A percentile compares a stretch with the other conserved stretches of the same genome.
These are phyloP conservation scores for Venturia effusa DNA, from an alignment of 2,329 filamentous ascomycete genomes.

Conservation along the genomic window DNA sequence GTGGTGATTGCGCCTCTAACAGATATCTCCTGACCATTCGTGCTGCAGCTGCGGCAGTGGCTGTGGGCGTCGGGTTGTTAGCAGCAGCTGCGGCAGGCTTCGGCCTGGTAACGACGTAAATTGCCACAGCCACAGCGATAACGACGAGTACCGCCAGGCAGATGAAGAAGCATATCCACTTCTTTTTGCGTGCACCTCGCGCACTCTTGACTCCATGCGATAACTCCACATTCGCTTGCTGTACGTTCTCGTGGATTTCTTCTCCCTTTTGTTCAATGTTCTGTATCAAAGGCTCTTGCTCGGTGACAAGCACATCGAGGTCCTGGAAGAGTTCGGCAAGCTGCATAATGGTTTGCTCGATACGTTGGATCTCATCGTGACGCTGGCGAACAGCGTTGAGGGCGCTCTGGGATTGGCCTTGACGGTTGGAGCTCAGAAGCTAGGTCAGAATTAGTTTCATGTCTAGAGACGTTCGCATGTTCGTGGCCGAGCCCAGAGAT, in stretches of 20 bases:
- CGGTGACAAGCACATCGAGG: slow-evolving; percentile 72
- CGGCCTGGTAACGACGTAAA: slow-evolving; percentile 5
- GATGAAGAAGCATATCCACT: slow-evolving; percentile 14
- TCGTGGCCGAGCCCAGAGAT: not conserved
- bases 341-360: slow-evolving; percentile 81
- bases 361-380: slow-evolving; percentile 81
- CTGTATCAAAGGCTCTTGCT: slow-evolving; percentile 71
- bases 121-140: slow-evolving; percentile 11
- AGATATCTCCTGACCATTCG: not conserved
- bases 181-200: slow-evolving; percentile 26
- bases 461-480: not conserved
- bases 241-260: slow-evolving; percentile 73
- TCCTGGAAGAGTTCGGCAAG: slow-evolving; percentile 81
- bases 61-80: not conserved
- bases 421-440: slow-evolving; percentile 69
- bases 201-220: slow-evolving; percentile 73
- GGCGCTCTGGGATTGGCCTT: slow-evolving; percentile 69
- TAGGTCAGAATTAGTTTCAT: slow-evolving; percentile 17
- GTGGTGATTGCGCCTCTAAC: not conserved
- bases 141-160: slow-evolving; percentile 10
- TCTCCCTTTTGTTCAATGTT: slow-evolving; percentile 81
- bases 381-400: slow-evolving; percentile 71
- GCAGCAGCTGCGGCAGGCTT: not conserved
- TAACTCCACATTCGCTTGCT: slow-evolving; percentile 77
- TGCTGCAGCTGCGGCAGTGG: not conserved